A percentile compares a stretch with the other conserved stretches of the same genome.
These are phyloP conservation scores for Colletotrichum incanum DNA, from an alignment of 2,329 filamentous ascomycete genomes.

Conservation along the genomic window DNA sequence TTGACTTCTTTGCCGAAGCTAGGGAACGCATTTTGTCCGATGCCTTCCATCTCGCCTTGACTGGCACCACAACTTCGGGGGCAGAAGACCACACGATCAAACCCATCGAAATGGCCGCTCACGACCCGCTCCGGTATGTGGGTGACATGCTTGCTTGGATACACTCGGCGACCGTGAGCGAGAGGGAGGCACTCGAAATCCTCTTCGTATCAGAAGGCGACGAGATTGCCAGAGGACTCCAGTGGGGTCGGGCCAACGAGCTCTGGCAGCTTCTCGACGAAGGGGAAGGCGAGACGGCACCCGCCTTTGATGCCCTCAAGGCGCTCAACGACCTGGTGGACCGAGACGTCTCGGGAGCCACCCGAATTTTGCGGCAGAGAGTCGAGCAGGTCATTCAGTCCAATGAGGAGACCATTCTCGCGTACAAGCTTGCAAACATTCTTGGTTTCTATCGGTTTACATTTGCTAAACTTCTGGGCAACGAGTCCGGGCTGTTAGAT, in stretches of 20 bases:
- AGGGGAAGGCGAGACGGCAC: slow-evolving; percentile 66
- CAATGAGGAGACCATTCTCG: slow-evolving; percentile 89
- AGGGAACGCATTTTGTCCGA: slow-evolving; percentile 90
- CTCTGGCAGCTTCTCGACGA: slow-evolving; percentile 81
- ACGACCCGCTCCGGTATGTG: slow-evolving; percentile 91
- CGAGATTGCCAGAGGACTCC: slow-evolving; percentile 86
- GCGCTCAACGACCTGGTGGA: slow-evolving; percentile 90
- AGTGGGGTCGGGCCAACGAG: slow-evolving; percentile 85
- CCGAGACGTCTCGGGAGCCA: slow-evolving; percentile 85
- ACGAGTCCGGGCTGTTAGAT: slow-evolving; percentile 78
- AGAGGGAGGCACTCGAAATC: slow-evolving; percentile 91
- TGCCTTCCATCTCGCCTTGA: slow-evolving; percentile 89
- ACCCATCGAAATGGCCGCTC: slow-evolving; percentile 93
- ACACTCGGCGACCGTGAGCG: slow-evolving; percentile 93
- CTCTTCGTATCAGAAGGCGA: slow-evolving; percentile 93
- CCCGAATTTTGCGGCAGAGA: slow-evolving; percentile 87
- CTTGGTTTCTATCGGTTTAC: slow-evolving; percentile 91
- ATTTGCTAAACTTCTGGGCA: slow-evolving; percentile 84
- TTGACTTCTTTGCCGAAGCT: slow-evolving; percentile 94
- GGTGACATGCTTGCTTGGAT: slow-evolving; percentile 99
- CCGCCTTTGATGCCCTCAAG: slow-evolving; percentile 83
- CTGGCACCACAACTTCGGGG: slow-evolving; percentile 75
- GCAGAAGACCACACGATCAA: slow-evolving; percentile 77
- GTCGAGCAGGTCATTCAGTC: slow-evolving; percentile 93
- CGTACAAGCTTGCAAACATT: slow-evolving; percentile 92